Percentiles rank a stretch among this genome's conserved stretches.
These are phyloP conservation scores for Pilaira anomala DNA, from an alignment of 192 early-diverging fungal genomes.

Conservation along the genomic window DNA sequence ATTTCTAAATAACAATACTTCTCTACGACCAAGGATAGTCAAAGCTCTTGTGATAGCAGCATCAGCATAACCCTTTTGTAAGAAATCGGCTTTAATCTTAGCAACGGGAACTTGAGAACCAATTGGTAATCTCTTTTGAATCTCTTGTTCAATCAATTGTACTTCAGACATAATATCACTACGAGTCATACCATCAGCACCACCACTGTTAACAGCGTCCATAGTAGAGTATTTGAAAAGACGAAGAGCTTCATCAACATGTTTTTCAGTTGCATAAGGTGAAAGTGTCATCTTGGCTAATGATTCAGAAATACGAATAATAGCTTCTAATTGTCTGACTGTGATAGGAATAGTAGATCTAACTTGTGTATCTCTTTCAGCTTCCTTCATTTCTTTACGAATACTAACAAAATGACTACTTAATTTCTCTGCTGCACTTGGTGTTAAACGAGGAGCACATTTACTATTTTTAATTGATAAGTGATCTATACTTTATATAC, in stretches of 20 bases:
- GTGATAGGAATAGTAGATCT: constrained; percentile 95
- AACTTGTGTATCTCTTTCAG: constrained; percentile 69
- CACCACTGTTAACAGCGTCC: constrained; percentile 90
- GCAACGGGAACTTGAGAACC: constrained; percentile 70
- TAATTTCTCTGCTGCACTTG: constrained; percentile 89
- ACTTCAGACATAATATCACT: constrained; percentile 74
- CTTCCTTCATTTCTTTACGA: constrained; percentile 74
- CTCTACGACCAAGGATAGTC: constrained; percentile 77
- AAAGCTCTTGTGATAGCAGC: constrained; percentile 69
- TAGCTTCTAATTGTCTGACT: constrained; percentile 95
- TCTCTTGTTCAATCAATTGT: constrained; percentile 75
- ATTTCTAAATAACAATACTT: constrained; percentile 76
- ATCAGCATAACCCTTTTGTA: constrained; percentile 45
- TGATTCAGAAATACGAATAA: constrained; percentile 96
- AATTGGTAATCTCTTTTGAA: constrained; percentile 82
- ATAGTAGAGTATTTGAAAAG: constrained; percentile 98
- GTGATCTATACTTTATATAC: not conserved
- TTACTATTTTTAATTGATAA: constrained; percentile 48
- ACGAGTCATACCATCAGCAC: constrained; percentile 79
- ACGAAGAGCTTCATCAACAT: constrained; percentile 97
- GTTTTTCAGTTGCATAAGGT: constrained; percentile 76
- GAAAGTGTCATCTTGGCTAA: constrained; percentile 93
- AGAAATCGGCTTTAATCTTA: constrained; percentile 48
- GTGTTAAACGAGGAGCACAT: constrained; percentile 90
- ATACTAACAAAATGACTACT: constrained; percentile 92